Base-by-base conservation (phyloP, 2,329 filamentous ascomycete species). In the Juglanconis sp. region DNA sequence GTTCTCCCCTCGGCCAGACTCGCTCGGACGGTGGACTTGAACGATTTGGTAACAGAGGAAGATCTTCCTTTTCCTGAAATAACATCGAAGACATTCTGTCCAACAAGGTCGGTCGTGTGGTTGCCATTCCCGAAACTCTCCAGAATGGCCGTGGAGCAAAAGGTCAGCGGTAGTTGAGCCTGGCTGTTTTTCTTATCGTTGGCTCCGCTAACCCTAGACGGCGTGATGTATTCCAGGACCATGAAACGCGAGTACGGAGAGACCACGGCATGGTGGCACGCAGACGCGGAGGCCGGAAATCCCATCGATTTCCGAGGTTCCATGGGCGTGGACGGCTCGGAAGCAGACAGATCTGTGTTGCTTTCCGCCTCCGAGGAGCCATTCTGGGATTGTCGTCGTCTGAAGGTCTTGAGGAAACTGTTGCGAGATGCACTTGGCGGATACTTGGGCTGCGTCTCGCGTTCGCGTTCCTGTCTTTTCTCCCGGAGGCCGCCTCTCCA, bases 191-290 rank as follows among this genome's bases (percentile, higher is more conserved):
- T 62, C 51, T 59, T 59, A 1, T 62, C 32, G 4, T 34, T 36
- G n/a, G 24, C 9, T 30, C 24, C 9, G 2, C 17, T n/a, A 9
- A 5, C 24, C 40, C 48, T 17, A 52, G 44, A 32, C 8, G 56
- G n/a, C 4, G 40, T 42, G 4, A 59, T 48, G 47, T 59, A 53
- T 32, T 56, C 51, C 3, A 56, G 40, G 2, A 62, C 47, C 15
- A 62, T 32, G 56, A 53, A 62, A 1, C 60, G 47, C 24, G 60
- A 62, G 17, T 52, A 62, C 3, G 60, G 60, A 3, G 60, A 62
- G 4, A 53, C n/a, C 1, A 62, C 60, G 15, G 36, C 34, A 2
- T 54, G 40, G 5, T 55, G 60, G 4, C 42, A 47, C n/a, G 53
- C 40, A 1, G 40, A 13, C 1, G 17, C 6, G 51, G 30, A 4